Percentiles rank a stretch among this genome's conserved stretches.
Evolutionary conservation across 805 yeast species (phyloP).

Genomic region (Groenewaldozyma salmanticensis): DNA sequence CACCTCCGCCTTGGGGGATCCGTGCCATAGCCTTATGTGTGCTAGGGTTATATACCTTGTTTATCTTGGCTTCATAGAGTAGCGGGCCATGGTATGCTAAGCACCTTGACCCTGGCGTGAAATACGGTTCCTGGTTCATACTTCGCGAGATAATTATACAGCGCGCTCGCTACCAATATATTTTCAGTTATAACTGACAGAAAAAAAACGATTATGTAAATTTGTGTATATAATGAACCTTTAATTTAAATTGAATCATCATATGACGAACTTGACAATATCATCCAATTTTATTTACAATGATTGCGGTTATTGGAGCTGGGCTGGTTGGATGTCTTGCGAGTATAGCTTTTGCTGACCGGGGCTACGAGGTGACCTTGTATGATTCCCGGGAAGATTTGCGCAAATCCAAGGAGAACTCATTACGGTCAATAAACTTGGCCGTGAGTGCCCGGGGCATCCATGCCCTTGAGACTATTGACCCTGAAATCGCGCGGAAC

Average conservation of each 20-base stretch:
- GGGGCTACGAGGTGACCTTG: slow-evolving; percentile 63
- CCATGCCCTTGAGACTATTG: slow-evolving; percentile 54
- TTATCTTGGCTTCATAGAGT: slow-evolving; percentile 77
- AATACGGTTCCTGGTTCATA: neutral
- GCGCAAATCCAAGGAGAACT: slow-evolving; percentile 26
- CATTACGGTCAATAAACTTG: slow-evolving; percentile 57
- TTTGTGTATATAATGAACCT: too few species aligned
- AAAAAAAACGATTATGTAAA: too few species aligned
- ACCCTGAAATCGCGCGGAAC: slow-evolving; percentile 43
- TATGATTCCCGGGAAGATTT: slow-evolving; percentile 71
- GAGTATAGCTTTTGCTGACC: slow-evolving; percentile 66
- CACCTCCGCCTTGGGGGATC: slow-evolving; percentile 7
- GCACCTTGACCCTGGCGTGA: slow-evolving; percentile 31
- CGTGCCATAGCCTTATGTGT: slow-evolving; percentile 10
- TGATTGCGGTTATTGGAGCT: slow-evolving; percentile 56
- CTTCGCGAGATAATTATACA: too few species aligned
- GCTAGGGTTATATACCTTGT: slow-evolving; percentile 51
- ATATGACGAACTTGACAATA: too few species aligned
- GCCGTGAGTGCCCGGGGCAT: slow-evolving; percentile 87
- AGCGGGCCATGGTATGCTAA: slow-evolving; percentile 88
- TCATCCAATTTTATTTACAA: too few species aligned
- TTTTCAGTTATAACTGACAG: too few species aligned
- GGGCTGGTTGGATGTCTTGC: slow-evolving; percentile 84
- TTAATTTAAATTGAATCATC: too few species aligned
- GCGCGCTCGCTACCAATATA: too few species aligned